Evolutionary conservation across 108 stramenopile genomes (phyloP).

Genomic region (Chaetoceros tenuissimus): DNA sequence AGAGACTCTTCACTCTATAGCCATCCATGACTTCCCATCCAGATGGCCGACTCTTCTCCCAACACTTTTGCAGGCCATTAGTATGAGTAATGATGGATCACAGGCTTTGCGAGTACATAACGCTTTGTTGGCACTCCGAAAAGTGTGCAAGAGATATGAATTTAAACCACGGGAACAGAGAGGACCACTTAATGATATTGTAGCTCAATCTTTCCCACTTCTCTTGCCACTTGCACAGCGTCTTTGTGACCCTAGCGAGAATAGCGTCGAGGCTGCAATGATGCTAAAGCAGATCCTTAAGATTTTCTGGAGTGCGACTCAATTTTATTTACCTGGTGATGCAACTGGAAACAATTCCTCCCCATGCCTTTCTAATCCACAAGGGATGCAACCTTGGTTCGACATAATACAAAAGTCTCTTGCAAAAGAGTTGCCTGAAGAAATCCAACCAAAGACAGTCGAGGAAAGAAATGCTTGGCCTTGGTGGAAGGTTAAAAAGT

Average conservation of each 20-base stretch:
- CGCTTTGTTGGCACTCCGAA: constrained; percentile 86
- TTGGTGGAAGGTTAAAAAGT: constrained; percentile 99
- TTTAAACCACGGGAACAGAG: constrained; percentile 89
- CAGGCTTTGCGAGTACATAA: constrained; percentile 83
- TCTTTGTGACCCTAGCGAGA: constrained; percentile 47
- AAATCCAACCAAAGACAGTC: constrained; percentile 64
- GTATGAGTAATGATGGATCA: constrained; percentile 36
- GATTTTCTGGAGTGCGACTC: constrained; percentile 96
- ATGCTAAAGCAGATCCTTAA: constrained; percentile 94
- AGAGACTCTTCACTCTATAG: constrained; percentile 84
- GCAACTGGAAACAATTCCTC: constrained; percentile 20
- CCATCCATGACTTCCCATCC: constrained; percentile 88
- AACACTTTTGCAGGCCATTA: constrained; percentile 67
- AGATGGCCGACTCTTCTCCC: constrained; percentile 87
- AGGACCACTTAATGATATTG: constrained; percentile 86
- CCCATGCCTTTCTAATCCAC: constrained; percentile 51
- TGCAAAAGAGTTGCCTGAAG: constrained; percentile 73
- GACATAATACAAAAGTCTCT: constrained; percentile 60
- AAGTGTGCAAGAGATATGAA: constrained; percentile 95
- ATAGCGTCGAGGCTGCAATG: constrained; percentile 82
- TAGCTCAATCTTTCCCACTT: constrained; percentile 74
- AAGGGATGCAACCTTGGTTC: constrained; percentile 86
- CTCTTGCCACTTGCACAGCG: constrained; percentile 70
- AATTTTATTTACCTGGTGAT: constrained; percentile 82
- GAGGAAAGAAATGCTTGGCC: constrained; percentile 91